Conservation (phyloP, 768 basidiomycete genomes). For the Russula earlei region DNA sequence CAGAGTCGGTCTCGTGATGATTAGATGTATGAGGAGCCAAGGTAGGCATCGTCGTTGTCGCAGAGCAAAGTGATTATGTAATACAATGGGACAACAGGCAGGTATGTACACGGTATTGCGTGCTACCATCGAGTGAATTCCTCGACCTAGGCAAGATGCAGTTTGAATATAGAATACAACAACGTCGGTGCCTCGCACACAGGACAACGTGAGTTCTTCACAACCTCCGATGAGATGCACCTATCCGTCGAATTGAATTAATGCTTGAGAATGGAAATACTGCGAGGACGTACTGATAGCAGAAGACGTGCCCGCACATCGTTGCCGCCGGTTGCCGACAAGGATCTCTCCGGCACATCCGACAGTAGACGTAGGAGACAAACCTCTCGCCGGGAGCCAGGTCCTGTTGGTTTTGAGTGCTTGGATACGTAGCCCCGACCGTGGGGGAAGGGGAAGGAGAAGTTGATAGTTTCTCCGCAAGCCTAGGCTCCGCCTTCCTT, state of each 20-base stretch:
- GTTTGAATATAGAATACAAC: conserved; percentile 45
- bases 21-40: background rate
- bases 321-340: conserved; percentile 48
- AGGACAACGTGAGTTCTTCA: conserved; percentile 40
- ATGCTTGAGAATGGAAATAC: background rate
- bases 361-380: conserved; percentile 30
- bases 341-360: conserved; percentile 39
- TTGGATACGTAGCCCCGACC: background rate
- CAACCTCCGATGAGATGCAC: conserved; percentile 44
- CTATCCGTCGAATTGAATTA: conserved; percentile 25
- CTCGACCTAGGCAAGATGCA: conserved; percentile 27
- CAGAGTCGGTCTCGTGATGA: conserved; percentile 44
- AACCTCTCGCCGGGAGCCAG: conserved; percentile 2
- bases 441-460: background rate
- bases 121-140: background rate
- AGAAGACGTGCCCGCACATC: conserved; percentile 57
- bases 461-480: background rate
- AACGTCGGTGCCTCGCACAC: conserved; percentile 42
- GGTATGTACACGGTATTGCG: too few relatives aligned
- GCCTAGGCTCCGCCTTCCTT: background rate
- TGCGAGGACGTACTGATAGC: conserved; percentile 36
- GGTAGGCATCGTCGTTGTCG: conserved; percentile 4
- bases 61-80: conserved; percentile 5
- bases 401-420: background rate
- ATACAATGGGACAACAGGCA: too few relatives aligned